Conservation (phyloP, 768 basidiomycete species). For the Suillus plorans region DNA sequence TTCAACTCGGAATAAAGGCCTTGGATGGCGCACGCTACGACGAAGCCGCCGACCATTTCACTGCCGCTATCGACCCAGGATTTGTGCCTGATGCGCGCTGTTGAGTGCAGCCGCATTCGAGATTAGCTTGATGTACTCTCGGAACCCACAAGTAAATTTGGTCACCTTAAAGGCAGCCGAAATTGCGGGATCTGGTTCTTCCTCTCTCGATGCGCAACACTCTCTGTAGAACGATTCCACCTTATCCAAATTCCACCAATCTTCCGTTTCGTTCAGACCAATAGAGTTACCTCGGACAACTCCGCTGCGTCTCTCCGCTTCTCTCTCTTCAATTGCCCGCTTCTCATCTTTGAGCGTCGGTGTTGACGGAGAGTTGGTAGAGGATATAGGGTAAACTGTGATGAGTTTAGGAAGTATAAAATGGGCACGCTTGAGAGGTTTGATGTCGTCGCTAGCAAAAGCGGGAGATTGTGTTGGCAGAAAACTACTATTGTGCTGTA, state of each 20-base stretch:
- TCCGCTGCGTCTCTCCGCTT: constrained; percentile 63
- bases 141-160: neutral
- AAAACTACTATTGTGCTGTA: constrained; percentile 38
- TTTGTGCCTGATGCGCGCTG: constrained; percentile 53
- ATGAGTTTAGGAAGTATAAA: constrained; percentile 87
- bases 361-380: constrained; percentile 79
- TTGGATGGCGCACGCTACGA: no score
- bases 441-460: constrained; percentile 41
- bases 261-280: constrained; percentile 38
- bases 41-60: no score
- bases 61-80: no score
- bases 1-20: no score
- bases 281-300: constrained; percentile 59
- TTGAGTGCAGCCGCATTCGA: constrained; percentile 3
- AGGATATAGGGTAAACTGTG: constrained; percentile 89
- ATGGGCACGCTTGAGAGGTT: constrained; percentile 82
- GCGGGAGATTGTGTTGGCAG: constrained; percentile 54
- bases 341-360: constrained; percentile 81
- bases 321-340: constrained; percentile 72
- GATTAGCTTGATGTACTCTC: neutral
- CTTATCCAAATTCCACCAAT: constrained; percentile 85
- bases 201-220: constrained; percentile 78
- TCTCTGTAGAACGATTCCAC: constrained; percentile 87
- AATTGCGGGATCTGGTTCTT: constrained; percentile 62
- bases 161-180: constrained; percentile 70